phyloP scores from a whole-genome alignment of 139 green algal species.

The Bryopsis sp. region DNA sequence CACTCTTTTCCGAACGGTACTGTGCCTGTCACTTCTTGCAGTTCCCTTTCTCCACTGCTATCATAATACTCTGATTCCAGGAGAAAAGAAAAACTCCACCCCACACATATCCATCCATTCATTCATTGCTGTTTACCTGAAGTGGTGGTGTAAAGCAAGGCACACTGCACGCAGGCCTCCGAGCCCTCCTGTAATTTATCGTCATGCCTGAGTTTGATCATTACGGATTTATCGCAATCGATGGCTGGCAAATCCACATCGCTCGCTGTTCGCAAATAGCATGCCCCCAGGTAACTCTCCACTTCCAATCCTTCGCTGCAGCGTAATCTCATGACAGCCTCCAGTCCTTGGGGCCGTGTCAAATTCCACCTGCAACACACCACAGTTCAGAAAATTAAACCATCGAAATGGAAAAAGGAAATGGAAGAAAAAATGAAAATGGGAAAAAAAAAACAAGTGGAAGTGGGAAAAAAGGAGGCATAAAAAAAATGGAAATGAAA shows the following conservation, averaged over 20 bases:
- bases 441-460: too few species aligned
- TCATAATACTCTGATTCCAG: too few species aligned
- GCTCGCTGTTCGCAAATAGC: slow-evolving; percentile 26
- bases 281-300: slow-evolving; percentile 54
- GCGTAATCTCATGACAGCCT: slow-evolving; percentile 78
- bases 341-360: slow-evolving; percentile 50
- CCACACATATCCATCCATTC: too few species aligned
- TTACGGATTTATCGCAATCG: slow-evolving; percentile 66
- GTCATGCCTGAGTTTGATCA: slow-evolving; percentile 40
- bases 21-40: too few species aligned
- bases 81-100: too few species aligned
- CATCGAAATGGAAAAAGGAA: too few species aligned
- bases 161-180: slow-evolving; percentile 65
- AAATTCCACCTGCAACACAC: slow-evolving; percentile 19
- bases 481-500: too few species aligned
- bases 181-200: slow-evolving; percentile 38
- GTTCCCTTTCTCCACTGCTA: too few species aligned
- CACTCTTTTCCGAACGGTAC: too few species aligned
- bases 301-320: slow-evolving; percentile 58
- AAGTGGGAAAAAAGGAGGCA: too few species aligned
- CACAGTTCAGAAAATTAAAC: too few species aligned
- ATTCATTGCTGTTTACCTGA: slow-evolving; percentile 17
- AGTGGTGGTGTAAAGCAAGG: slow-evolving; percentile 75
- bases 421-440: too few species aligned
- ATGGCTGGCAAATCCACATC: slow-evolving; percentile 78